A percentile compares a stretch with the other conserved stretches of the same genome.
phyloP scores from a whole-genome alignment of 768 basidiomycete species.

The Termitomyces sp. region DNA sequence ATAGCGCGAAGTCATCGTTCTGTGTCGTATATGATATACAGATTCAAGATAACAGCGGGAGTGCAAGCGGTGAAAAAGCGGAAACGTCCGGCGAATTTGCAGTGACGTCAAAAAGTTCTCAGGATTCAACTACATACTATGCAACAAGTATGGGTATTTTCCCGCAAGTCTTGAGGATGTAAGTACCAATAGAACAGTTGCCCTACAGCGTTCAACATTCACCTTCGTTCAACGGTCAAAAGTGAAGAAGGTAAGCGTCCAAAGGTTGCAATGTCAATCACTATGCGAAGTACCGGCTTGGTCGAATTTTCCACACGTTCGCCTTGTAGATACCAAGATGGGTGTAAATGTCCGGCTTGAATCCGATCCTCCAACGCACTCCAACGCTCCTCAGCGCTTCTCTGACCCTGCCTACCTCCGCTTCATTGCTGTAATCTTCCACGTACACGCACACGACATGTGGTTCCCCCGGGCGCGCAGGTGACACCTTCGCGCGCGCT shows the following conservation, averaged over 20 bases:
- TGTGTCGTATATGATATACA: background rate
- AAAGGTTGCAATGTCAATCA: background rate
- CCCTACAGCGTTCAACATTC: background rate
- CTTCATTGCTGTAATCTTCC: slow-evolving; percentile 19
- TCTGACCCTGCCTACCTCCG: slow-evolving; percentile 25
- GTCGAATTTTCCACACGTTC: slow-evolving; percentile 29
- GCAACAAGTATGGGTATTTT: background rate
- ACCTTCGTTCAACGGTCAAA: too few relatives aligned
- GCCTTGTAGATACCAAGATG: slow-evolving; percentile 30
- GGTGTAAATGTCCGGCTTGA: slow-evolving; percentile 35
- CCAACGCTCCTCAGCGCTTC: slow-evolving; percentile 26
- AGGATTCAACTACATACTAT: background rate
- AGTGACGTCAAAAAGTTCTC: background rate
- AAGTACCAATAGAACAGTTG: background rate
- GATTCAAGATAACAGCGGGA: background rate
- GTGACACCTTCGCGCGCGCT: slow-evolving; percentile 30
- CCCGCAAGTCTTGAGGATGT: background rate
- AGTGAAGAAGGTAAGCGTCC: background rate
- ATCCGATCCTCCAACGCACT: slow-evolving; percentile 29
- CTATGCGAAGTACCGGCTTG: slow-evolving; percentile 21
- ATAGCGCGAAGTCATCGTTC: slow-evolving; percentile 9
- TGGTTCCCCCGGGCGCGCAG: slow-evolving; percentile 20
- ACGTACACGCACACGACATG: slow-evolving; percentile 33
- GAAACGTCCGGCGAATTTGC: background rate
- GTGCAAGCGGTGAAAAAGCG: background rate